Evolutionary conservation across 257 asterid genomes (phyloP).

Genomic region (Ehretia macrophylla): DNA sequence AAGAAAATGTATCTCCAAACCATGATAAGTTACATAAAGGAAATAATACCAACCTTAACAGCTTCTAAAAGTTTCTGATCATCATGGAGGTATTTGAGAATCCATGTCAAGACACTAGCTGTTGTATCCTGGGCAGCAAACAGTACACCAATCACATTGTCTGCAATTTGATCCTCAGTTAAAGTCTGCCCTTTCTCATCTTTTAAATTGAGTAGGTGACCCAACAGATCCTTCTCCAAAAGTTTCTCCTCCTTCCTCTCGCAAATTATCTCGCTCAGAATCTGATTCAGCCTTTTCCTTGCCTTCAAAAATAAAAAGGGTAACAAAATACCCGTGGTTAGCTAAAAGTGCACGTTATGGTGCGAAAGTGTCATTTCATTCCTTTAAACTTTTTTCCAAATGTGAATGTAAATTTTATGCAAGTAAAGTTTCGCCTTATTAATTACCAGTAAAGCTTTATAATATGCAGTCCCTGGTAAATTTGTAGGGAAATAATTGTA

Average conservation of each 20-base stretch:
- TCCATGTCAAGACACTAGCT: conserved; percentile 85
- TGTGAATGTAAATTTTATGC: too few relatives aligned
- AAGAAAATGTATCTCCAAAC: too few relatives aligned
- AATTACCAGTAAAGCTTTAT: conserved; percentile 66
- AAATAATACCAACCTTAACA: conserved; percentile 42
- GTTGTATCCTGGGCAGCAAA: conserved; percentile 99
- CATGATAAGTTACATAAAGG: not conserved
- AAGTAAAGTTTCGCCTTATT: too few relatives aligned
- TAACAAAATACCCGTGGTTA: too few relatives aligned
- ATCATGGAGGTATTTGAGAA: conserved; percentile 68
- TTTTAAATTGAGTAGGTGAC: conserved; percentile 46
- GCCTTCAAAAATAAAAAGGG: conserved; percentile 41
- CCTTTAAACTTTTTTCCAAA: too few relatives aligned
- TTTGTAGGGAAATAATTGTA: conserved; percentile 84
- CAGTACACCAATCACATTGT: conserved; percentile 74
- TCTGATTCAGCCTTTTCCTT: conserved; percentile 50
- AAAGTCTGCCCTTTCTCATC: conserved; percentile 41
- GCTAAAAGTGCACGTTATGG: too few relatives aligned
- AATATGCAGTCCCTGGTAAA: conserved; percentile 70
- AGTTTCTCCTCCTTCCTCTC: conserved; percentile 52
- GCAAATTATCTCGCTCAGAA: conserved; percentile 48
- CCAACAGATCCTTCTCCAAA: conserved; percentile 41
- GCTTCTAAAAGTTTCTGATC: conserved; percentile 51
- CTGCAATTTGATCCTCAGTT: conserved; percentile 59
- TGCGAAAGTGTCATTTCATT: too few relatives aligned